phyloP scores from a whole-genome alignment of 75 land plant genomes.

The Pinus tabuliformis region DNA sequence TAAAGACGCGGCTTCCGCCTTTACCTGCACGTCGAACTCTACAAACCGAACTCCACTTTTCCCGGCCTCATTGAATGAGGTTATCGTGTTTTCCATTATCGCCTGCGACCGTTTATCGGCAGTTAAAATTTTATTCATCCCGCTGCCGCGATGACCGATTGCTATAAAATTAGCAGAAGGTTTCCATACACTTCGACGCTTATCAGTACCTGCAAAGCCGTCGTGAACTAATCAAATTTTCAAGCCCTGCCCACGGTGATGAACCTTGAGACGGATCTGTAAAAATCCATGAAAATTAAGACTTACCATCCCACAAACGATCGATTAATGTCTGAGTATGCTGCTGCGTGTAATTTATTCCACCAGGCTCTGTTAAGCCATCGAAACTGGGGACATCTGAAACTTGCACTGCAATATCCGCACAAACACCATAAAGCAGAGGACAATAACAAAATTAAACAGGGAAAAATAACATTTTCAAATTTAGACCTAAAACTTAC shows the following conservation, averaged over 20 bases:
- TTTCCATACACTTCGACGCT: not conserved
- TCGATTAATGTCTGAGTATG: not conserved
- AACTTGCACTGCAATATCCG: slow-evolving; percentile 36
- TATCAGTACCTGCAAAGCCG: slow-evolving; percentile 18
- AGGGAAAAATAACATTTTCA: too few relatives aligned
- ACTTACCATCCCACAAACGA: not conserved
- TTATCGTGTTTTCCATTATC: slow-evolving; percentile 84
- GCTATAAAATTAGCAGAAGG: slow-evolving; percentile 36
- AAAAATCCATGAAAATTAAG: not conserved
- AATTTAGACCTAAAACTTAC: too few relatives aligned
- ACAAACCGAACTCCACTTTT: slow-evolving; percentile 65
- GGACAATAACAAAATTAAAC: not conserved
- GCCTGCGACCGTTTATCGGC: slow-evolving; percentile 46
- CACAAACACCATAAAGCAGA: too few relatives aligned
- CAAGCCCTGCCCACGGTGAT: not conserved
- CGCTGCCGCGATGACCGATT: slow-evolving; percentile 89
- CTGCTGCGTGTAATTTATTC: not conserved
- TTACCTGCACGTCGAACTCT: slow-evolving; percentile 98
- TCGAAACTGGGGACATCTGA: slow-evolving; percentile 58
- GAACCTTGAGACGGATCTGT: not conserved
- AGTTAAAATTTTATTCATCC: slow-evolving; percentile 66
- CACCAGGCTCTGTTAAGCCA: slow-evolving; percentile 24
- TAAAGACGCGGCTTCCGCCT: not conserved
- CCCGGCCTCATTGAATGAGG: slow-evolving; percentile 79
- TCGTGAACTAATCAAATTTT: not conserved